Conservation (phyloP, 441 rosid species). For the Pelargonium hybrid region DNA sequence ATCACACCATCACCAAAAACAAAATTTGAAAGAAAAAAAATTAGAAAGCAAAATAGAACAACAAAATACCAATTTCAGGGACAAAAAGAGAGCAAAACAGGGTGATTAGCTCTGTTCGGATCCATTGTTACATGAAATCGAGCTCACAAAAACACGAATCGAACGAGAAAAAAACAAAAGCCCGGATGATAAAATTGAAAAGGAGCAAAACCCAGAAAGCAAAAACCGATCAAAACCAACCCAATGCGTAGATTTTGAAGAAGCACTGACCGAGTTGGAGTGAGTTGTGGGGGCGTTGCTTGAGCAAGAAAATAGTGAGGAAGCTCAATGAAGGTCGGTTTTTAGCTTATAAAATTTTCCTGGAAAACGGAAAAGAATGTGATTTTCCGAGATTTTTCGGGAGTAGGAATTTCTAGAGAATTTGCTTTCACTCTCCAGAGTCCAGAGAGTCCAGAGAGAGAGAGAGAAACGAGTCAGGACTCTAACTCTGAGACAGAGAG, state of each 20-base stretch:
- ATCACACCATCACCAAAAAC: slow-evolving; percentile 6
- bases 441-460: neutral
- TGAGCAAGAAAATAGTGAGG: neutral
- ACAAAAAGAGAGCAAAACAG: slow-evolving; percentile 1
- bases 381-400: neutral
- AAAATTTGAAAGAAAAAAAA: neutral
- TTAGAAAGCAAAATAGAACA: neutral
- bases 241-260: slow-evolving; percentile 11
- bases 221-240: slow-evolving; percentile 22
- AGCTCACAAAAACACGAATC: neutral
- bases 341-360: neutral
- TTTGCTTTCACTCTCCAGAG: neutral
- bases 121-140: slow-evolving; percentile 13
- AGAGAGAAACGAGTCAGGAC: neutral
- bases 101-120: slow-evolving; percentile 16
- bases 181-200: slow-evolving; percentile 19
- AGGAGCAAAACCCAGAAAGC: slow-evolving; percentile 25
- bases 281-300: neutral
- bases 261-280: slow-evolving; percentile 28
- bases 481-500: too few relatives aligned
- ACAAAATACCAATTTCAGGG: neutral
- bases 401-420: neutral
- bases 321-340: neutral
- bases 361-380: neutral
- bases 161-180: neutral